Conservation (phyloP, 345 rosid genomes). For the Bretschneidera sinensis region DNA sequence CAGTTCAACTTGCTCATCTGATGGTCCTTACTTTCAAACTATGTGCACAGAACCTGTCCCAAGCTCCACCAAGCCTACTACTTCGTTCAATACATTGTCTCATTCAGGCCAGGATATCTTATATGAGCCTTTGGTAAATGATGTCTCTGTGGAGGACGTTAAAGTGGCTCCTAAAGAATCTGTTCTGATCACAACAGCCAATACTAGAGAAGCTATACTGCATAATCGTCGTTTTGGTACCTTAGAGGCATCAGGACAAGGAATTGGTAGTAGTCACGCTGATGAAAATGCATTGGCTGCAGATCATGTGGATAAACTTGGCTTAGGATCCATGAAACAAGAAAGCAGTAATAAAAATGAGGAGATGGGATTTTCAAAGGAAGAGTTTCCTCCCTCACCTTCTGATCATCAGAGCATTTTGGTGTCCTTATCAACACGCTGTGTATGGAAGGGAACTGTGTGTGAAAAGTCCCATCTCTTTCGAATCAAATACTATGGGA, state of each 20-base stretch:
- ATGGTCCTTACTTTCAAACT: constrained; percentile 18
- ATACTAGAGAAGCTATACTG: constrained; percentile 8
- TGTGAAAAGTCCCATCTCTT: constrained; percentile 84
- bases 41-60: constrained; percentile 7
- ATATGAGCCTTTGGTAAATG: constrained; percentile 19
- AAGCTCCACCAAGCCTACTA: constrained; percentile 12
- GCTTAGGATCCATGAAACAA: constrained; percentile 24
- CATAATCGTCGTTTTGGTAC: constrained; percentile 17
- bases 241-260: constrained; percentile 22
- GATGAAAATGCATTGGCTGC: constrained; percentile 20
- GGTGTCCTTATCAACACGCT: constrained; percentile 89
- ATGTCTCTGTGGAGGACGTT: constrained; percentile 24
- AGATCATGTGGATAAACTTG: constrained; percentile 14
- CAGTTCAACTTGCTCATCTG: constrained; percentile 27
- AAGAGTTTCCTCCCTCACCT: constrained; percentile 85
- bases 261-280: constrained; percentile 17
- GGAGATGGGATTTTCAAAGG: constrained; percentile 54
- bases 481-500: constrained; percentile 92
- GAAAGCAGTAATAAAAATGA: constrained; percentile 31
- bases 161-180: constrained; percentile 33
- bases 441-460: constrained; percentile 90
- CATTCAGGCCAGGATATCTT: constrained; percentile 15
- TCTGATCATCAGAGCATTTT: constrained; percentile 95
- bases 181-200: constrained; percentile 20
- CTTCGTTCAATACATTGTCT: constrained; percentile 20